Evolutionary conservation across 2,329 filamentous ascomycete species (phyloP).

Genomic region (Aaosphaeria arxii): DNA sequence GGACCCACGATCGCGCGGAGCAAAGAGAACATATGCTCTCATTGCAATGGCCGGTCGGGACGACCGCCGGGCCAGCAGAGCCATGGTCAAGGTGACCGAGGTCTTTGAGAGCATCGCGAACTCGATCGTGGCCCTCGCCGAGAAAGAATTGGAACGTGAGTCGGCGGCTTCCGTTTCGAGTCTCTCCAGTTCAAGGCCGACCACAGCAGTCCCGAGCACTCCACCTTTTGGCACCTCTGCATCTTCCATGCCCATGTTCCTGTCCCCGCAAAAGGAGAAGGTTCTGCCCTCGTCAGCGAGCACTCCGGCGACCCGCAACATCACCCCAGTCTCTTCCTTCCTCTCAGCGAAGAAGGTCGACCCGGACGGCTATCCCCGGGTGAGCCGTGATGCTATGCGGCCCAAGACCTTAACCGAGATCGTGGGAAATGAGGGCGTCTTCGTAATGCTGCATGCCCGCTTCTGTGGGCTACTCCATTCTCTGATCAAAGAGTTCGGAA

Average conservation of each 20-base stretch:
- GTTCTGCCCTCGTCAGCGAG: constrained; percentile 26
- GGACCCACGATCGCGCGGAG: constrained; percentile 56
- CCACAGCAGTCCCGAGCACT: constrained; percentile 23
- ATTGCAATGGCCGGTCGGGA: constrained; percentile 57
- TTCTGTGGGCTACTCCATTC: constrained; percentile 43
- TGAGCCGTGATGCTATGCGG: constrained; percentile 50
- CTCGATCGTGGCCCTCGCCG: constrained; percentile 46
- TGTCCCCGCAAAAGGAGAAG: constrained; percentile 25
- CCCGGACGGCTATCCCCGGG: constrained; percentile 53
- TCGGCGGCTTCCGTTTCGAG: constrained; percentile 19
- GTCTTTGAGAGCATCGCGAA: constrained; percentile 54
- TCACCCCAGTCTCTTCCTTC: constrained; percentile 58
- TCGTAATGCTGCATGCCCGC: constrained; percentile 55
- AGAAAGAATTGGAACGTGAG: constrained; percentile 37
- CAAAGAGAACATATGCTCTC: constrained; percentile 56
- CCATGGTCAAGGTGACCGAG: constrained; percentile 39
- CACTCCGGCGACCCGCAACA: constrained; percentile 39
- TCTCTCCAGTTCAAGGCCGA: constrained; percentile 17
- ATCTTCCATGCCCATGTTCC: constrained; percentile 24
- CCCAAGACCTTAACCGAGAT: constrained; percentile 58
- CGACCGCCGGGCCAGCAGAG: constrained; percentile 47
- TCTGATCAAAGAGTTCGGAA: constrained; percentile 39
- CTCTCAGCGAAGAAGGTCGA: constrained; percentile 55
- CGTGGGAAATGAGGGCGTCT: constrained; percentile 57
- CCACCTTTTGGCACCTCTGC: constrained; percentile 27